phyloP scores from a whole-genome alignment of 768 basidiomycete genomes.

The Boletus eberwhitei region DNA sequence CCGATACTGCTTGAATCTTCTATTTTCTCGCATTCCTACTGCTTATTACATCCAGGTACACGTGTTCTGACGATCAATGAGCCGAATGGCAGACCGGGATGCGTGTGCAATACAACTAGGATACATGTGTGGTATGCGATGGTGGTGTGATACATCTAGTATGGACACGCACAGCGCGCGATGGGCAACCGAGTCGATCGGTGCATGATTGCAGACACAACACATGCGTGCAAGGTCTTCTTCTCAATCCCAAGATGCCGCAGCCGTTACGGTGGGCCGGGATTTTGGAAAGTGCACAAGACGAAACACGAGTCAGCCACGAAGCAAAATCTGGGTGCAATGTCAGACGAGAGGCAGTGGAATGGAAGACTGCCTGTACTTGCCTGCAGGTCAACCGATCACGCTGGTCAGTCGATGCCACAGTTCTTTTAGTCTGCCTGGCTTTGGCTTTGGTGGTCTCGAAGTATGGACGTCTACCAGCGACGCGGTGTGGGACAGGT shows the following conservation, averaged over 20 bases:
- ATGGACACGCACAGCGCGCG: conserved; percentile 25
- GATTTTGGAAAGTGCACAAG: background rate
- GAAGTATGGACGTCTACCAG: conserved; percentile 27
- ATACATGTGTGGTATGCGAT: conserved; percentile 19
- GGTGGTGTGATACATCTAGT: conserved; percentile 10
- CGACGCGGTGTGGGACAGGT: conserved; percentile 28
- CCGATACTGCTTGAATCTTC: conserved; percentile 8
- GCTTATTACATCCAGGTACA: conserved; percentile 14
- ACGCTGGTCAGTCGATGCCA: conserved; percentile 25
- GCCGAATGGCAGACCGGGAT: conserved; percentile 5
- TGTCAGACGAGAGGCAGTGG: background rate
- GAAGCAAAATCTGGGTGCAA: background rate
- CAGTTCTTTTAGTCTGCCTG: conserved; percentile 27
- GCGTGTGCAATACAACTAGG: conserved; percentile 13
- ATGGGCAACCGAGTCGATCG: conserved; percentile 20
- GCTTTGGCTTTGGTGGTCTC: conserved; percentile 15
- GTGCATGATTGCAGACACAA: conserved; percentile 12
- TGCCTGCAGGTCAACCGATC: conserved; percentile 17
- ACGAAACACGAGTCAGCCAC: background rate
- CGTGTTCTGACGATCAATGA: conserved; percentile 11
- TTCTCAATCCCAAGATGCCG: background rate
- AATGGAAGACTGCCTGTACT: background rate
- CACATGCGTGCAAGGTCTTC: conserved; percentile 3
- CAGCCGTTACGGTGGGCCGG: background rate
- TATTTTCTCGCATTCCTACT: conserved; percentile 1